A percentile compares a stretch with the other conserved stretches of the same genome.
phyloP scores from a whole-genome alignment of 768 basidiomycete species.

The Xerocomus spinulosus region DNA sequence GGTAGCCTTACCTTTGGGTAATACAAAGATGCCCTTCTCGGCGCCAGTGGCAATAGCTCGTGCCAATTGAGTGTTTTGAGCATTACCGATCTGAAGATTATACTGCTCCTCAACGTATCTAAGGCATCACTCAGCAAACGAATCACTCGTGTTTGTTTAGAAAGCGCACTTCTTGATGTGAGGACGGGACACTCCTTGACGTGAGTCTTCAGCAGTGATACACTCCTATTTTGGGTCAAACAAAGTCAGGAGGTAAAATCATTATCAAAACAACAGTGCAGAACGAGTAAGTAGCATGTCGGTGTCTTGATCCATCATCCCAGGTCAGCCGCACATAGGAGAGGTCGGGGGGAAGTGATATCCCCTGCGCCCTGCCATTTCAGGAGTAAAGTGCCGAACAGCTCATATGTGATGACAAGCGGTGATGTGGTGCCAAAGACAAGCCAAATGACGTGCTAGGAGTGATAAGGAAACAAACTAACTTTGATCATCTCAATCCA shows the following conservation, averaged over 20 bases:
- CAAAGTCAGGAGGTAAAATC: conserved; percentile 18
- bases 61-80: conserved; percentile 74
- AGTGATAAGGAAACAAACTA: conserved; percentile 21
- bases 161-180: conserved; percentile 84
- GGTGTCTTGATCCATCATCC: conserved; percentile 4
- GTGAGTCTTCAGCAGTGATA: conserved; percentile 72
- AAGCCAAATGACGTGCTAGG: conserved; percentile 12
- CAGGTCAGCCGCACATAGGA: conserved; percentile 12
- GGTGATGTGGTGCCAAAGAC: conserved; percentile 3
- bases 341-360: conserved; percentile 11
- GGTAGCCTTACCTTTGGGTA: conserved; percentile 72
- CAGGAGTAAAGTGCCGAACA: conserved; percentile 9
- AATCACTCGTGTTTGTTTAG: conserved; percentile 7
- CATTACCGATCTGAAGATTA: conserved; percentile 72
- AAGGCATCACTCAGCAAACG: conserved; percentile 14
- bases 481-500: conserved; percentile 87
- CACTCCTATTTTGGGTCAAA: conserved; percentile 60
- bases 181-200: conserved; percentile 81
- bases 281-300: conserved; percentile 1
- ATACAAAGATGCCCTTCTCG: conserved; percentile 75
- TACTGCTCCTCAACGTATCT: conserved; percentile 85
- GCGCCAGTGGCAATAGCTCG: conserved; percentile 78
- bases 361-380: conserved; percentile 43
- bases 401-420: conserved; percentile 7
- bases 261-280: conserved; percentile 5